phyloP scores from a whole-genome alignment of 306 rosid species.

The Rosa lucieae region DNA sequence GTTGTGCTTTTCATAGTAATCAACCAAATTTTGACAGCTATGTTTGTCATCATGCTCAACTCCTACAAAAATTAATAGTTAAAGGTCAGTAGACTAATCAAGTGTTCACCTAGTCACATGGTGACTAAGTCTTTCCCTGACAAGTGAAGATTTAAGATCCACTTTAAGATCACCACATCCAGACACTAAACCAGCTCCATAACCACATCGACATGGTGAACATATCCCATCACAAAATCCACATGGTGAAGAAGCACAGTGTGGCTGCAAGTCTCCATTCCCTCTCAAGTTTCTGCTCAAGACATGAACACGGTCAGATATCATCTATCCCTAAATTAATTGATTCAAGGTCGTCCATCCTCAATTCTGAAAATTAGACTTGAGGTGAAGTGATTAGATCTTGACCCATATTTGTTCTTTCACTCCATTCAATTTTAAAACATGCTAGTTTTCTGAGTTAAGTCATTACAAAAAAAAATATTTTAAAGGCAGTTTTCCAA shows the following conservation, averaged over 20 bases:
- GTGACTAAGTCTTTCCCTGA: no score
- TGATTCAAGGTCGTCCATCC: neutral
- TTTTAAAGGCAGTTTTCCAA: no score
- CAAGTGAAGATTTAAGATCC: neutral
- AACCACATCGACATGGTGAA: neutral
- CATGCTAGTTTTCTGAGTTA: no score
- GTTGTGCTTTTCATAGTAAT: neutral
- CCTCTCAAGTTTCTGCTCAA: neutral
- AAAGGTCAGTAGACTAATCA: no score
- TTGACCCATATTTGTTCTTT: no score
- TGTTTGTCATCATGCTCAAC: neutral
- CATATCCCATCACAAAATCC: no score
- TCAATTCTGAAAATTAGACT: no score
- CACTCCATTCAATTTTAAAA: no score
- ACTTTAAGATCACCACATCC: neutral
- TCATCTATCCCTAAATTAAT: no score
- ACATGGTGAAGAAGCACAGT: neutral
- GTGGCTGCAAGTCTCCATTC: neutral
- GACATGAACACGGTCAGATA: neutral
- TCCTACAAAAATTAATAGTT: neutral
- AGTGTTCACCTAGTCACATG: no score
- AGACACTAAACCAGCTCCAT: neutral
- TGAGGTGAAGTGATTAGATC: no score
- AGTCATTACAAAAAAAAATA: no score
- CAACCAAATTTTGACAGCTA: neutral